phyloP scores from a whole-genome alignment of 2,329 filamentous ascomycete species.

The Aureobasidium namibiae region DNA sequence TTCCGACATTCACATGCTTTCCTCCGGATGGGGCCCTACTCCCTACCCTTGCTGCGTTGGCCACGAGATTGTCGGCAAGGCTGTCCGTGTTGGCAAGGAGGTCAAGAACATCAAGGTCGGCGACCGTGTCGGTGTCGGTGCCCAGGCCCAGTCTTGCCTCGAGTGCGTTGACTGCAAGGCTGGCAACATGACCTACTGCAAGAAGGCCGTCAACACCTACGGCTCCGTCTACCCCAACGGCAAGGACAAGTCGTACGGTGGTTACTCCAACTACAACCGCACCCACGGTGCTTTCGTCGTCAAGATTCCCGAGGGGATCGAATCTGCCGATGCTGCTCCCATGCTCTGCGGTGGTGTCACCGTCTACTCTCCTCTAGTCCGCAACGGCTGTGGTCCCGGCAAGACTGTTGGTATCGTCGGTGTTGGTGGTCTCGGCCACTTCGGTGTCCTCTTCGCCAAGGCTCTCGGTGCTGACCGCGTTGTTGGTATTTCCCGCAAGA shows the following conservation, averaged over 20 bases:
- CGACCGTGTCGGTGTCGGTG: constrained; percentile 42
- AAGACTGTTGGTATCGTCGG: constrained; percentile 65
- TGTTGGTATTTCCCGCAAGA: constrained; percentile 54
- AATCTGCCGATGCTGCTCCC: constrained; percentile 49
- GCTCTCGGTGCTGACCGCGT: constrained; percentile 60
- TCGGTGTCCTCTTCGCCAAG: constrained; percentile 60
- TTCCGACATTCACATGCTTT: constrained; percentile 23
- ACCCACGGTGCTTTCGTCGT: constrained; percentile 50
- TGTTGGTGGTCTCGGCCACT: constrained; percentile 61
- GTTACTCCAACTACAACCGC: constrained; percentile 46
- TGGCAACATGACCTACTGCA: constrained; percentile 28
- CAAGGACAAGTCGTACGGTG: constrained; percentile 56
- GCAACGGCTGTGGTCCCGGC: constrained; percentile 58
- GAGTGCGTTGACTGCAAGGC: constrained; percentile 45
- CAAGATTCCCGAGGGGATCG: constrained; percentile 43
- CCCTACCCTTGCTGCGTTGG: constrained; percentile 26
- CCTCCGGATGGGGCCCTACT: constrained; percentile 33
- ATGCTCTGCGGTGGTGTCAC: constrained; percentile 73
- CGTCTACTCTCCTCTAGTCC: constrained; percentile 57
- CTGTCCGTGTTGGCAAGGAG: constrained; percentile 20
- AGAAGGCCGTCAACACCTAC: constrained; percentile 24
- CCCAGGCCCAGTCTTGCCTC: constrained; percentile 39
- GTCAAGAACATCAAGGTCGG: constrained; percentile 22
- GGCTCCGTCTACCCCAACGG: constrained; percentile 23
- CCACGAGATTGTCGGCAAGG: constrained; percentile 22